These are phyloP conservation scores for Selaginella moellendorffii DNA, from an alignment of 75 land plant species.

Conservation along the genomic window DNA sequence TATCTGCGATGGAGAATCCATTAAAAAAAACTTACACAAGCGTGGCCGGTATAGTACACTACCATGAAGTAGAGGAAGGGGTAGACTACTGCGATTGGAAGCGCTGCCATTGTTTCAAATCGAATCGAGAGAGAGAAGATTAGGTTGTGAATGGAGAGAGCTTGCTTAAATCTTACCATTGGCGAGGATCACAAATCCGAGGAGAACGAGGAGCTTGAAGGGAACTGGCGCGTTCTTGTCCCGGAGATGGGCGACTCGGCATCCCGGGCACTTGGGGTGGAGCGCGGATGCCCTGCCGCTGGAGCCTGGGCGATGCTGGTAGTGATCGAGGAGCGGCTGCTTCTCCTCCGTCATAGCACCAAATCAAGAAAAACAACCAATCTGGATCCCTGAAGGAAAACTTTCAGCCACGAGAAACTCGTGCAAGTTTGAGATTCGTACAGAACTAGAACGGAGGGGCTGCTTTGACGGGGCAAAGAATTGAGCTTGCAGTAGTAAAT, in stretches of 20 bases:
- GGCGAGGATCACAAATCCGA: neutral
- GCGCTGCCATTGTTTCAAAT: constrained; percentile 22
- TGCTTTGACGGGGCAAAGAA: no score
- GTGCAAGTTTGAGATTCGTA: no score
- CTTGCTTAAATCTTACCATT: neutral
- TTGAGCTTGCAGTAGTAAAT: no score
- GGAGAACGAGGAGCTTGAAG: neutral
- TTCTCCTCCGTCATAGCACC: no score
- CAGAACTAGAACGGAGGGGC: no score
- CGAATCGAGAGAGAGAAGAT: neutral
- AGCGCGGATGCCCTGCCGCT: no score
- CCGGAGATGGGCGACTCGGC: neutral
- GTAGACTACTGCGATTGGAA: constrained; percentile 37
- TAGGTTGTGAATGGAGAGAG: neutral
- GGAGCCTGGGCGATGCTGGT: no score
- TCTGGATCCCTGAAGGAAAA: no score
- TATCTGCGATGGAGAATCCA: constrained; percentile 23
- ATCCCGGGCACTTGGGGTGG: neutral
- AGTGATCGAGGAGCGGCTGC: no score
- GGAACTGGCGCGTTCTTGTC: neutral
- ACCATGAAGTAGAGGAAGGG: constrained; percentile 52
- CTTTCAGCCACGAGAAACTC: no score
- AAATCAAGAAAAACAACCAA: no score
- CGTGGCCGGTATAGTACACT: no score
- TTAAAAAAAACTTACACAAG: neutral